These are phyloP conservation scores for Penicillium lividum DNA, from an alignment of 495 filamentous ascomycete genomes.

Conservation along the genomic window DNA sequence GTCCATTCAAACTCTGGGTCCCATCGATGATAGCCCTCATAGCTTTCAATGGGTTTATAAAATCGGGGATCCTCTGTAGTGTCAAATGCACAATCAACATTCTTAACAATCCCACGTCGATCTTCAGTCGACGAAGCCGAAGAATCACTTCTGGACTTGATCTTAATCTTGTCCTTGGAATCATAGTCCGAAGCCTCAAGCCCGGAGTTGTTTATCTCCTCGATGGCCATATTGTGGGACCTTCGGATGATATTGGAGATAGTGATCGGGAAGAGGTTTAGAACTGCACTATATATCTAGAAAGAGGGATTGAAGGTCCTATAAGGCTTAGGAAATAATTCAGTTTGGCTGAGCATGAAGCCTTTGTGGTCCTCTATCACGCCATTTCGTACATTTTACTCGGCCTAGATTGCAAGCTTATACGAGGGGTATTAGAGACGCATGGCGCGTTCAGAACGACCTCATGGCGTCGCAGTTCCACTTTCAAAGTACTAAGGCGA, in stretches of 20 bases:
- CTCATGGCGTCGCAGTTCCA: neutral
- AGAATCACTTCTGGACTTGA: slow-evolving; percentile 21
- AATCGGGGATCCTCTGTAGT: slow-evolving; percentile 42
- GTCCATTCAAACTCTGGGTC: slow-evolving; percentile 74
- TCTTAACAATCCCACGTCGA: slow-evolving; percentile 18
- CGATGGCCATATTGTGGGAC: slow-evolving; percentile 20
- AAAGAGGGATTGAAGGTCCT: neutral
- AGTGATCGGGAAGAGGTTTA: neutral
- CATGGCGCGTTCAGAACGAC: neutral
- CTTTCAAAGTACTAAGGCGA: neutral
- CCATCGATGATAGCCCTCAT: slow-evolving; percentile 74
- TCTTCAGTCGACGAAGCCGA: slow-evolving; percentile 23
- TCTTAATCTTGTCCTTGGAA: slow-evolving; percentile 14
- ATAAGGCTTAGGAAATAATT: slow-evolving; percentile 10
- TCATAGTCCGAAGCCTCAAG: slow-evolving; percentile 3
- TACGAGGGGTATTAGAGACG: neutral
- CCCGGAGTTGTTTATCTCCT: slow-evolving; percentile 16
- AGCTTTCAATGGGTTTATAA: slow-evolving; percentile 61
- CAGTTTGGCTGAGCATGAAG: slow-evolving; percentile 2
- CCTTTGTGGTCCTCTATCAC: slow-evolving; percentile 19
- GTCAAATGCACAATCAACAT: slow-evolving; percentile 37
- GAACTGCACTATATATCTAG: neutral
- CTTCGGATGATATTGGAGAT: neutral
- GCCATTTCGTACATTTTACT: slow-evolving; percentile 15
- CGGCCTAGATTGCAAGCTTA: neutral